Percentiles rank a stretch among this genome's conserved stretches.
Conservation (phyloP, 2,329 filamentous ascomycete species). For the Proliferodiscus dingleyae region DNA sequence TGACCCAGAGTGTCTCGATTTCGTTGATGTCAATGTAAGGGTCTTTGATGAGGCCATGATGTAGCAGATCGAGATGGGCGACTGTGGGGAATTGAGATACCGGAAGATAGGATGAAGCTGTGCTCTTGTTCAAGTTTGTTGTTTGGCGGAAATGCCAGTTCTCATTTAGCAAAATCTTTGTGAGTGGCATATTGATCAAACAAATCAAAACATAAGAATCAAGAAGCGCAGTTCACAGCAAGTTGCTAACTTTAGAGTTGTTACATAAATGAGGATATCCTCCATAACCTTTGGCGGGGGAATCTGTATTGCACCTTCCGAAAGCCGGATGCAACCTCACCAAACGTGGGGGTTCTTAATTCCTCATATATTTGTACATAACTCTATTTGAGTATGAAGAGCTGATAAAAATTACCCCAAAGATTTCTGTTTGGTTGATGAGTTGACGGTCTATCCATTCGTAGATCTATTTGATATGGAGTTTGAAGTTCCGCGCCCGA, state of each 20-base stretch:
- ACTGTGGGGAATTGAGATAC: constrained; percentile 53
- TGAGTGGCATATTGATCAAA: constrained; percentile 6
- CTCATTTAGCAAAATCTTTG: constrained; percentile 41
- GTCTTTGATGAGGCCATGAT: constrained; percentile 51
- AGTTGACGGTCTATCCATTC: too few relatives aligned
- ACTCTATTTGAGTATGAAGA: too few relatives aligned
- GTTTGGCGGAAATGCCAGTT: constrained; percentile 57
- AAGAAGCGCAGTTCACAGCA: not conserved
- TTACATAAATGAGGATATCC: not conserved
- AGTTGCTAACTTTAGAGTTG: not conserved
- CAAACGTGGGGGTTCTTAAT: not conserved
- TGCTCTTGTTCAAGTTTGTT: constrained; percentile 21
- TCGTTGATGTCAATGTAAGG: constrained; percentile 60
- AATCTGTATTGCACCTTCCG: not conserved
- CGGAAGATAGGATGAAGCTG: constrained; percentile 17
- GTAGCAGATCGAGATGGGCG: constrained; percentile 58
- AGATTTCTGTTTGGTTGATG: too few relatives aligned
- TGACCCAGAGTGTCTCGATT: constrained; percentile 54
- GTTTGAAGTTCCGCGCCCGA: too few relatives aligned
- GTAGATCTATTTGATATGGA: too few relatives aligned
- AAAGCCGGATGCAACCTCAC: not conserved
- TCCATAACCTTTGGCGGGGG: not conserved
- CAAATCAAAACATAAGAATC: not conserved
- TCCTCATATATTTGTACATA: too few relatives aligned
- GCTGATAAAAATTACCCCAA: too few relatives aligned